Evolutionary conservation across 495 filamentous ascomycete genomes (phyloP).

Genomic region (Talaromyces nanjingensis): DNA sequence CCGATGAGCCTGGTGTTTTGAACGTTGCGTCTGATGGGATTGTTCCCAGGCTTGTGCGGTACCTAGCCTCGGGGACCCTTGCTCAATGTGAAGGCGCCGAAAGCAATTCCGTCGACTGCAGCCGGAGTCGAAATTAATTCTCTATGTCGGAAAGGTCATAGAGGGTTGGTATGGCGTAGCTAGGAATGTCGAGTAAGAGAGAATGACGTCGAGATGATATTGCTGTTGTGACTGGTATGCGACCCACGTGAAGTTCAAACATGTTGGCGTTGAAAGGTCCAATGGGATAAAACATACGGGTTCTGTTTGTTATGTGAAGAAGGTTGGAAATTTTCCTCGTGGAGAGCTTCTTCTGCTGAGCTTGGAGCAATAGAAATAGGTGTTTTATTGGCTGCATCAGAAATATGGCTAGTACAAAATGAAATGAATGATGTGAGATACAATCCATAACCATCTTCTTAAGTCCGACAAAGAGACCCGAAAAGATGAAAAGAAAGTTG

Average conservation of each 20-base stretch:
- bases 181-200: conserved; percentile 78
- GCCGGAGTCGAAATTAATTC: conserved; percentile 73
- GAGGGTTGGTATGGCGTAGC: conserved; percentile 80
- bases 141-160: conserved; percentile 79
- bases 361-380: conserved; percentile 41
- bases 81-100: conserved; percentile 62
- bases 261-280: conserved; percentile 70
- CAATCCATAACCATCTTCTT: conserved; percentile 83
- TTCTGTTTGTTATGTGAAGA: conserved; percentile 23
- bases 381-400: conserved; percentile 23
- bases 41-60: conserved; percentile 83
- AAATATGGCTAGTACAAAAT: conserved; percentile 14
- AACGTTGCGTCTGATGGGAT: conserved; percentile 87
- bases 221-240: conserved; percentile 81
- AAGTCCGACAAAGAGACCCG: conserved; percentile 95
- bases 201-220: conserved; percentile 69
- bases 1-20: conserved; percentile 69
- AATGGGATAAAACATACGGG: conserved; percentile 65
- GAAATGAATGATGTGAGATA: conserved; percentile 50
- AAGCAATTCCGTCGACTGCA: conserved; percentile 72
- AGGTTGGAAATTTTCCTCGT: conserved; percentile 52
- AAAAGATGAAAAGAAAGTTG: conserved; percentile 94
- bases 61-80: conserved; percentile 82
- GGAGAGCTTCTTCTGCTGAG: conserved; percentile 52
- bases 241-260: conserved; percentile 87